A percentile compares a stretch with the other conserved stretches of the same genome.
These are phyloP conservation scores for Zopfia rhizophila DNA, from an alignment of 2,329 filamentous ascomycete genomes.

Conservation along the genomic window DNA sequence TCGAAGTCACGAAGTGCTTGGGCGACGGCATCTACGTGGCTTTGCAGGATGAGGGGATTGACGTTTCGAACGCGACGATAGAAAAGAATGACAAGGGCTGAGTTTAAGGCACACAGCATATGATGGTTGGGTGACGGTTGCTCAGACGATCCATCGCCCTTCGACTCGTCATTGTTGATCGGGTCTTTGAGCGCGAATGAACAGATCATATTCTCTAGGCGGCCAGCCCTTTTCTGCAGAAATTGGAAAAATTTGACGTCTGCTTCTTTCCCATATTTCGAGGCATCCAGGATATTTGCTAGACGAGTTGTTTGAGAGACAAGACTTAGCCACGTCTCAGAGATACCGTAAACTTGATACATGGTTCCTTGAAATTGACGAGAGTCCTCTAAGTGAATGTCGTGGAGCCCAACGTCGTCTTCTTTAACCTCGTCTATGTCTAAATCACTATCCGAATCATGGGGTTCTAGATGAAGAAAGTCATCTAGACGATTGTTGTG, in stretches of 20 bases:
- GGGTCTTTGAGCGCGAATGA: slow-evolving; percentile 21
- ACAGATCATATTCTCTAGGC: slow-evolving; percentile 28
- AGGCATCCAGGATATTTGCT: slow-evolving; percentile 46
- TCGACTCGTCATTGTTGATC: slow-evolving; percentile 1
- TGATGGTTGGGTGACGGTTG: slow-evolving; percentile 19
- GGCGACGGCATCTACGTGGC: slow-evolving; percentile 41
- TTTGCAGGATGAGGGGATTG: slow-evolving; percentile 52
- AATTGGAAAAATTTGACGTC: slow-evolving; percentile 23
- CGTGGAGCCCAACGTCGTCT: slow-evolving; percentile 40
- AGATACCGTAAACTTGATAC: slow-evolving; percentile 56
- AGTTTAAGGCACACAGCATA: slow-evolving; percentile 54
- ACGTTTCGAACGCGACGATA: slow-evolving; percentile 54
- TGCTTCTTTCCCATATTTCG: slow-evolving; percentile 19
- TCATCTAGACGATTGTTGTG: slow-evolving; percentile 50
- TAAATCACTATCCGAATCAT: slow-evolving; percentile 49
- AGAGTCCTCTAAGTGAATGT: slow-evolving; percentile 48
- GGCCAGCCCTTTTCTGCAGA: slow-evolving; percentile 22
- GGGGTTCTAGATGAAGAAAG: slow-evolving; percentile 51
- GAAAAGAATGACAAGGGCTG: slow-evolving; percentile 55
- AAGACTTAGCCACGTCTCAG: slow-evolving; percentile 57
- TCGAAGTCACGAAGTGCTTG: slow-evolving; percentile 25
- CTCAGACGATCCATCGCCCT: not conserved
- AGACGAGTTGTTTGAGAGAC: slow-evolving; percentile 57
- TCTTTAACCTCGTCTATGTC: slow-evolving; percentile 54
- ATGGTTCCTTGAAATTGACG: slow-evolving; percentile 44